phyloP scores from a whole-genome alignment of 2,329 filamentous ascomycete genomes.

The Colletotrichum simmondsii region DNA sequence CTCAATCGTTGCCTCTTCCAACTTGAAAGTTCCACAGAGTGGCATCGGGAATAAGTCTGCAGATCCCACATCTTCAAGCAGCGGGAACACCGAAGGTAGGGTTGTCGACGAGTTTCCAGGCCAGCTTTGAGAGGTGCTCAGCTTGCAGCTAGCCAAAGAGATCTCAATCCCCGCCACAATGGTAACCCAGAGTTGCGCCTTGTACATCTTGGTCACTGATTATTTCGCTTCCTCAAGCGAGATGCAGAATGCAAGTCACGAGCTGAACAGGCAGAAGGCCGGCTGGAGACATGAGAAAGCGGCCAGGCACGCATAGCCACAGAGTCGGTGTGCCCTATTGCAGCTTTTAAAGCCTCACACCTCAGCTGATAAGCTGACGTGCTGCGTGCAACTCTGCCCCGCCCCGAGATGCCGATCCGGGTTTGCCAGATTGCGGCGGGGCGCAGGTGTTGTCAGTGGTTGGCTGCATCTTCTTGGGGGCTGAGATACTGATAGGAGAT shows the following conservation, averaged over 20 bases:
- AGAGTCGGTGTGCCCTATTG: not conserved
- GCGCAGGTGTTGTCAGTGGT: not conserved
- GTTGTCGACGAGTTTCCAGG: not conserved
- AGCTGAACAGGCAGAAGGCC: not conserved
- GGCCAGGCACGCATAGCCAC: not conserved
- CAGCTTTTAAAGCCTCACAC: not conserved
- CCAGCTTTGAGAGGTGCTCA: not conserved
- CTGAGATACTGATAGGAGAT: not conserved
- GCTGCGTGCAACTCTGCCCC: not conserved
- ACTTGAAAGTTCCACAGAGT: constrained; percentile 65
- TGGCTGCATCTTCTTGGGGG: not conserved
- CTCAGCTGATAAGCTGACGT: constrained; percentile 3
- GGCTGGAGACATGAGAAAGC: not conserved
- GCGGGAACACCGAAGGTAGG: constrained; percentile 45
- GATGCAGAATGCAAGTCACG: not conserved
- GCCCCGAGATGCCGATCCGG: not conserved
- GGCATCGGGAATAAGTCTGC: constrained; percentile 69
- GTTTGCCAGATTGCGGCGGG: not conserved
- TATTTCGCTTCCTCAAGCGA: no score
- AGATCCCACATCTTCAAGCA: constrained; percentile 49
- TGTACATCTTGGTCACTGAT: not conserved
- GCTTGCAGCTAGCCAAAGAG: not conserved
- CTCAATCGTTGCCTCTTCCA: constrained; percentile 78
- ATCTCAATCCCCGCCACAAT: not conserved
- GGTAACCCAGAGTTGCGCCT: not conserved